phyloP scores from a whole-genome alignment of 2,329 filamentous ascomycete species.

The Fusarium liriodendri region DNA sequence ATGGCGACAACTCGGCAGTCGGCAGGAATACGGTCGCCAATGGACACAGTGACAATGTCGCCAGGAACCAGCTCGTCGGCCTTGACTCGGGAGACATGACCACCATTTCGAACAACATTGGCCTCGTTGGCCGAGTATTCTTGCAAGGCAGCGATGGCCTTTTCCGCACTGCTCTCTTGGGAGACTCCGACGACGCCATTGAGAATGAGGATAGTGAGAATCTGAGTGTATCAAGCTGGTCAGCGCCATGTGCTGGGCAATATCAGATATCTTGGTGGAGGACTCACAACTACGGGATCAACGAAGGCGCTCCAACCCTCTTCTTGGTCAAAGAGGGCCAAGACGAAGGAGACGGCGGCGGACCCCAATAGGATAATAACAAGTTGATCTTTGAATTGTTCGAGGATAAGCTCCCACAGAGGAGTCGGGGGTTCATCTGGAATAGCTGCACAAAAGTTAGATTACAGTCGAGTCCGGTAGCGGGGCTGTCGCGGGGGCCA shows the following conservation, averaged over 20 bases:
- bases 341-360: constrained; percentile 90
- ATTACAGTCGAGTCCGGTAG: constrained; percentile 1
- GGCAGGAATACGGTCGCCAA: constrained; percentile 93
- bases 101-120: constrained; percentile 86
- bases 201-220: constrained; percentile 94
- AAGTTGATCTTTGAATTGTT: constrained; percentile 99
- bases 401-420: constrained; percentile 94
- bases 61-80: constrained; percentile 98
- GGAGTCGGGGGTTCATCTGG: constrained; percentile 94
- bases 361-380: constrained; percentile 95
- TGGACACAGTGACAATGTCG: constrained; percentile 87
- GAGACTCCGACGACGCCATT: constrained; percentile 98
- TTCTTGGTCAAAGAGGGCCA: constrained; percentile 92
- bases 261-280: not conserved
- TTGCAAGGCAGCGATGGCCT: constrained; percentile 96
- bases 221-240: constrained; percentile 62
- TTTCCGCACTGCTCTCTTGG: constrained; percentile 98
- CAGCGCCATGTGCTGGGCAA: not conserved
- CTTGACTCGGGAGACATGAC: constrained; percentile 83
- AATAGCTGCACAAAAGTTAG: constrained; percentile 58
- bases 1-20: constrained; percentile 92
- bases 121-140: constrained; percentile 99
- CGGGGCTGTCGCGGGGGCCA: constrained; percentile 20
- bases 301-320: constrained; percentile 98
- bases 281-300: constrained; percentile 89